These are phyloP conservation scores for Chimonanthus praecox DNA, from an alignment of 164 flowering plant species.

Conservation along the genomic window DNA sequence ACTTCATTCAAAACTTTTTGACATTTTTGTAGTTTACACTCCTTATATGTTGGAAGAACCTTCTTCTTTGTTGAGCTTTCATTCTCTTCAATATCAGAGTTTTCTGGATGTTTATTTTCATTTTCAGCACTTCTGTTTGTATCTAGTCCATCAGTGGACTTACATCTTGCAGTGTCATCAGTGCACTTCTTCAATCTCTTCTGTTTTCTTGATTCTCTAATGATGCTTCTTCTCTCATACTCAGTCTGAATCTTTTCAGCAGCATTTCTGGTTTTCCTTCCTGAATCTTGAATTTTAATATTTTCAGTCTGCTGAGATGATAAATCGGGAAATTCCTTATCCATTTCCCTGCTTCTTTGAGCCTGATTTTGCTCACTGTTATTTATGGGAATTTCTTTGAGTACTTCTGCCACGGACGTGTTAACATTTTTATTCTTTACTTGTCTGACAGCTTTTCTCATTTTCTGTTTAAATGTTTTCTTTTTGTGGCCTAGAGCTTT, in stretches of 20 bases:
- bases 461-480: not conserved
- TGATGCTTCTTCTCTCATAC: conserved; percentile 9
- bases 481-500: conserved; percentile 5
- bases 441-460: not conserved
- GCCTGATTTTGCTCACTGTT: not conserved
- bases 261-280: not conserved
- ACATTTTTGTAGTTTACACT: conserved; percentile 38
- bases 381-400: conserved; percentile 11
- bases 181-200: conserved; percentile 22
- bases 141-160: not conserved
- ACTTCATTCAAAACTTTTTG: conserved; percentile 17
- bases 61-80: conserved; percentile 8
- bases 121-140: not conserved
- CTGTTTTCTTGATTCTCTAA: conserved; percentile 6
- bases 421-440: not conserved
- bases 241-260: not conserved
- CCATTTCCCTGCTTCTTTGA: conserved; percentile 4
- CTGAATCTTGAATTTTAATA: conserved; percentile 3
- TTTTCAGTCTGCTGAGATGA: conserved; percentile 1
- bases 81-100: conserved; percentile 6
- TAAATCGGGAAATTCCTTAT: not conserved
- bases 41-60: conserved; percentile 12
- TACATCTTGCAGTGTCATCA: not conserved
- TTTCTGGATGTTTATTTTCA: conserved; percentile 6
- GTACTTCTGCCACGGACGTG: not conserved